A percentile compares a stretch with the other conserved stretches of the same genome.
These are phyloP conservation scores for Veloboletus limbatus DNA, from an alignment of 1,284 basidiomycete species.

Conservation along the genomic window DNA sequence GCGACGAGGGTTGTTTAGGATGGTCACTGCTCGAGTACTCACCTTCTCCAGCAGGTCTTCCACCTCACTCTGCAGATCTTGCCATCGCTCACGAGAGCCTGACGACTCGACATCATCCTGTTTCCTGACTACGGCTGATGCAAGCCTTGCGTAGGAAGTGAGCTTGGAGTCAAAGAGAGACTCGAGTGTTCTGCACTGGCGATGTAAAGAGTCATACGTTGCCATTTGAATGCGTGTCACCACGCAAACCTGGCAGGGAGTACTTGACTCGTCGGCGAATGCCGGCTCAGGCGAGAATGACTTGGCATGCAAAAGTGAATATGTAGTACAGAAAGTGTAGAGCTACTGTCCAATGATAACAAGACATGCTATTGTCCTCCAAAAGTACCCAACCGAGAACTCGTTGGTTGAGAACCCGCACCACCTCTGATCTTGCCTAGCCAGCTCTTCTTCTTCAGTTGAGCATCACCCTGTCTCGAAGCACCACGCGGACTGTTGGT, in stretches of 20 bases:
- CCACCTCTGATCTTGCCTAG: conserved; percentile 58
- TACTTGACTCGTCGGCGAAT: conserved; percentile 18
- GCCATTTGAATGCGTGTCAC: no score
- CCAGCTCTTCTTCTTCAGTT: conserved; percentile 53
- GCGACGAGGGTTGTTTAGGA: neutral
- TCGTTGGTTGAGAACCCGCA: conserved; percentile 22
- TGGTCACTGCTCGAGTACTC: conserved; percentile 28
- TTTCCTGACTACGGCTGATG: conserved; percentile 65
- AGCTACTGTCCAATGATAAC: conserved; percentile 12
- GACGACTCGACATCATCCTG: conserved; percentile 68
- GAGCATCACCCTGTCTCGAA: conserved; percentile 25
- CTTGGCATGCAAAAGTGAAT: no score
- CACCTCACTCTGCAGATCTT: conserved; percentile 81
- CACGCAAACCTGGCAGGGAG: no score
- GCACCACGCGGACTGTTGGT: conserved; percentile 59
- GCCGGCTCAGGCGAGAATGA: conserved; percentile 14
- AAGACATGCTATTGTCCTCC: conserved; percentile 26
- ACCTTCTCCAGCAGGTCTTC: conserved; percentile 89
- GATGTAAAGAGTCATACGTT: conserved; percentile 74
- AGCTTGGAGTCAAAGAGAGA: conserved; percentile 89
- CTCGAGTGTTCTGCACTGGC: conserved; percentile 89
- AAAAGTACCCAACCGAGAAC: conserved; percentile 29
- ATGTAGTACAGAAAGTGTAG: conserved; percentile 13
- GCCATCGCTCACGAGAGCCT: conserved; percentile 69
- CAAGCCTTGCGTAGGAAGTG: conserved; percentile 84